Conservation (phyloP, 306 rosid genomes). For the Trichosanthes cucumerina region DNA sequence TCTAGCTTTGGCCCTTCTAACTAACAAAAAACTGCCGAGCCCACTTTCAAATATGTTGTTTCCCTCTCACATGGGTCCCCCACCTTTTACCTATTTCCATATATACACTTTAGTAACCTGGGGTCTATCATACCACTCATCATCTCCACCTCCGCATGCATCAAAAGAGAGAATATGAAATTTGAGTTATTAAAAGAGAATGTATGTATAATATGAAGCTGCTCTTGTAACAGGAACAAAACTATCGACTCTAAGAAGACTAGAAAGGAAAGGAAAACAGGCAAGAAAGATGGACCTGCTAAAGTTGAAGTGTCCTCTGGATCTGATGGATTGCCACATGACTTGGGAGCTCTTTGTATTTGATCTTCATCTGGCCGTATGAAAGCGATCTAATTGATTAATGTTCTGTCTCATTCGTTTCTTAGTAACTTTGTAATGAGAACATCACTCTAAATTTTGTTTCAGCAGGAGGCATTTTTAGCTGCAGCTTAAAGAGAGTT, state of each 20-base stretch:
- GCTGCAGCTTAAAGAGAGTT: background rate
- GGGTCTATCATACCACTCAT: background rate
- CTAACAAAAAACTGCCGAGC: no score
- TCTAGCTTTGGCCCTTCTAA: no score
- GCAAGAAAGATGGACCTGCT: conserved; percentile 34
- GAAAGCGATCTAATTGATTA: background rate
- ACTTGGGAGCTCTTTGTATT: conserved; percentile 83
- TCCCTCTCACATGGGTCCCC: no score
- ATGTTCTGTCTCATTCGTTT: background rate
- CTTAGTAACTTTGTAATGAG: background rate
- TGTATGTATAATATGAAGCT: conserved; percentile 11
- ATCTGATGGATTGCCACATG: conserved; percentile 41
- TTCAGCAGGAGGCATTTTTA: background rate
- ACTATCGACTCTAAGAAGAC: conserved; percentile 38
- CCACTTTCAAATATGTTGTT: no score
- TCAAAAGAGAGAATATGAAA: background rate
- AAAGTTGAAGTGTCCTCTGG: conserved; percentile 18
- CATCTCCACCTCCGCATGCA: background rate
- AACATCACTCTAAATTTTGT: background rate
- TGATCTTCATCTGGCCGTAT: conserved; percentile 22
- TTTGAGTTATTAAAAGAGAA: background rate
- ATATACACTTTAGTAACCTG: no score
- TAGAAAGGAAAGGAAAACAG: conserved; percentile 42
- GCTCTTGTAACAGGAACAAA: conserved; percentile 40
- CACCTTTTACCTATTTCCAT: no score